Evolutionary conservation across 78 protist genomes (phyloP).

Genomic region (Planoprotostelium fungivorum): DNA sequence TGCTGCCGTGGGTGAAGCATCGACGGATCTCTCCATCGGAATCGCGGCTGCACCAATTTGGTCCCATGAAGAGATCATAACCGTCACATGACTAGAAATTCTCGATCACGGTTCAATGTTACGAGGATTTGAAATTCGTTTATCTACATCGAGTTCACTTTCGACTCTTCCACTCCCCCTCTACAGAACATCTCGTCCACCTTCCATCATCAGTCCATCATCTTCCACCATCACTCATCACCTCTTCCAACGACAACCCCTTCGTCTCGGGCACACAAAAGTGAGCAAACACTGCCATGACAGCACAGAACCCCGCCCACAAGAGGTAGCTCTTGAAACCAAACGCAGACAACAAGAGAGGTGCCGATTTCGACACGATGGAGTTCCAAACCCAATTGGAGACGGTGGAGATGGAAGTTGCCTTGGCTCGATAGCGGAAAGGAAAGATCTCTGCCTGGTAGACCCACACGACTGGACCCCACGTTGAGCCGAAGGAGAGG

Average conservation of each 20-base stretch:
- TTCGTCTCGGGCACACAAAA: slow-evolving; percentile 16
- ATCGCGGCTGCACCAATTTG: too few relatives aligned
- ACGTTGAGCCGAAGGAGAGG: slow-evolving; percentile 9
- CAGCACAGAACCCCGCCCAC: slow-evolving; percentile 12
- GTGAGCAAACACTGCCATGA: not conserved
- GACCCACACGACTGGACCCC: slow-evolving; percentile 15
- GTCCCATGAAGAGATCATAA: too few relatives aligned
- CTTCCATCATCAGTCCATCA: too few relatives aligned
- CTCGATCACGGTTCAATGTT: too few relatives aligned
- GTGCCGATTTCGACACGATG: slow-evolving; percentile 8
- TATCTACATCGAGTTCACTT: too few relatives aligned
- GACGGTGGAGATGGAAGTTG: slow-evolving; percentile 9
- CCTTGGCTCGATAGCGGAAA: slow-evolving; percentile 21
- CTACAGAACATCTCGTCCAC: too few relatives aligned
- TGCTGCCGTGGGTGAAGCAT: too few relatives aligned
- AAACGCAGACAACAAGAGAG: slow-evolving; percentile 19
- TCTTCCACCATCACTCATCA: slow-evolving; percentile 3
- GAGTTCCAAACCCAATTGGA: slow-evolving; percentile 12
- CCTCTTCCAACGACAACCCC: slow-evolving; percentile 3
- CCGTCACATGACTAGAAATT: too few relatives aligned
- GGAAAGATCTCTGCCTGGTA: slow-evolving; percentile 16
- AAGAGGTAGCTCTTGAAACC: not conserved
- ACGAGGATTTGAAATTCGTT: too few relatives aligned
- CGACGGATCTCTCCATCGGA: too few relatives aligned
- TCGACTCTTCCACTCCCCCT: too few relatives aligned